These are phyloP conservation scores for Peziza echinospora DNA, from an alignment of 495 filamentous ascomycete species.

Conservation along the genomic window DNA sequence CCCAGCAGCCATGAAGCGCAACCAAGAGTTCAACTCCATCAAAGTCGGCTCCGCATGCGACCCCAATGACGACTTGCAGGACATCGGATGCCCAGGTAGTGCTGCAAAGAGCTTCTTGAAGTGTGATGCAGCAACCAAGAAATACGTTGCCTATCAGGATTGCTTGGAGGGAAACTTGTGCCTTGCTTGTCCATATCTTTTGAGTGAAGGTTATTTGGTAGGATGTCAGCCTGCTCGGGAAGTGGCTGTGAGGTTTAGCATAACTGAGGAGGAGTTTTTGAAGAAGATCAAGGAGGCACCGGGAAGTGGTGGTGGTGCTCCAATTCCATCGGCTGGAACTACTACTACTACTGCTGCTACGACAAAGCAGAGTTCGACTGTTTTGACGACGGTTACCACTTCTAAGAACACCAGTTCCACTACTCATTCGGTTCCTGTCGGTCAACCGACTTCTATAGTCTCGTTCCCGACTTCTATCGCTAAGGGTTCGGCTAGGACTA, in stretches of 20 bases:
- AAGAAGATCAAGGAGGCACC: background rate
- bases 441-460: too few relatives aligned
- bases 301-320: too few relatives aligned
- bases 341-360: too few relatives aligned
- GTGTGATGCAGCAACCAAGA: background rate
- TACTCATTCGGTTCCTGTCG: too few relatives aligned
- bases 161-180: background rate
- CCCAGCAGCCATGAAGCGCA: background rate
- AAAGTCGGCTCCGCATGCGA: background rate
- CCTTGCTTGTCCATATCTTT: background rate
- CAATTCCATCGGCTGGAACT: too few relatives aligned
- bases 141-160: background rate
- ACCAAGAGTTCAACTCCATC: background rate
- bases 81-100: background rate
- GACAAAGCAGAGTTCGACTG: too few relatives aligned
- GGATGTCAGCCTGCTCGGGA: background rate
- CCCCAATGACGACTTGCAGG: background rate
- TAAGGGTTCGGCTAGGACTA: too few relatives aligned
- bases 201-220: background rate
- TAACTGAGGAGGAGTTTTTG: background rate
- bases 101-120: background rate
- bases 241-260: background rate
- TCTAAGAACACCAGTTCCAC: too few relatives aligned
- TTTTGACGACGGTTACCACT: too few relatives aligned
- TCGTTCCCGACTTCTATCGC: too few relatives aligned